These are phyloP conservation scores for Hyphodiscus hymeniophilus DNA, from an alignment of 495 filamentous ascomycete genomes.

Conservation along the genomic window DNA sequence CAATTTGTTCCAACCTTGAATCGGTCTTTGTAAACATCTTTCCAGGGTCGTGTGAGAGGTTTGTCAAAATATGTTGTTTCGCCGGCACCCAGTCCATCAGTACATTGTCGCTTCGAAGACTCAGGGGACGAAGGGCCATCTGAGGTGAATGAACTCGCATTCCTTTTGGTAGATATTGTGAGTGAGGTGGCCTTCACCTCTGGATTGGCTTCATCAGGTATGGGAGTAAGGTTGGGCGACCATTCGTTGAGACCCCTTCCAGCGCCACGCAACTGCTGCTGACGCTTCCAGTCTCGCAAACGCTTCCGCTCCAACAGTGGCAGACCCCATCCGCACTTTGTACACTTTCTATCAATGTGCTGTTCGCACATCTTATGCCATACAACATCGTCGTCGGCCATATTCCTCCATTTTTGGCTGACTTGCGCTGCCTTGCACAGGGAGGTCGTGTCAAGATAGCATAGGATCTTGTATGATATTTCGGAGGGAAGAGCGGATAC, in stretches of 20 bases:
- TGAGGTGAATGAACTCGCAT: slow-evolving; percentile 8
- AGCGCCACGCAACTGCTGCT: slow-evolving; percentile 62
- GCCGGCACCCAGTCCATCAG: background rate
- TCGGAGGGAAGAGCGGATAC: slow-evolving; percentile 80
- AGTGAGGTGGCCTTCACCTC: background rate
- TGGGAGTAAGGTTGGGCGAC: slow-evolving; percentile 43
- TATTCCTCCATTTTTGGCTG: slow-evolving; percentile 71
- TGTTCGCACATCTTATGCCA: slow-evolving; percentile 99
- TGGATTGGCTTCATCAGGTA: slow-evolving; percentile 16
- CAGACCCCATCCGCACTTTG: slow-evolving; percentile 93
- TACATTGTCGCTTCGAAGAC: slow-evolving; percentile 37
- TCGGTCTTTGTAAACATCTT: slow-evolving; percentile 83
- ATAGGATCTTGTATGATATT: slow-evolving; percentile 86
- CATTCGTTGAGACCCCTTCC: slow-evolving; percentile 42
- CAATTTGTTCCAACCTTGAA: slow-evolving; percentile 91
- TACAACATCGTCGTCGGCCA: slow-evolving; percentile 94
- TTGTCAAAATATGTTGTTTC: slow-evolving; percentile 17
- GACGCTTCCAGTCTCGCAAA: slow-evolving; percentile 77
- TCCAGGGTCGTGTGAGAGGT: slow-evolving; percentile 66
- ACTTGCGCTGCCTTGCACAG: slow-evolving; percentile 96
- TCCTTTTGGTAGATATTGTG: slow-evolving; percentile 11
- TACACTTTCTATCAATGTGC: slow-evolving; percentile 93
- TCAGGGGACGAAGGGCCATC: slow-evolving; percentile 11
- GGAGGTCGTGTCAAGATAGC: slow-evolving; percentile 89
- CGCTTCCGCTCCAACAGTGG: slow-evolving; percentile 83